Base-by-base conservation (phyloP, 176 grass and related monocot genomes). In the Themeda triandra region DNA sequence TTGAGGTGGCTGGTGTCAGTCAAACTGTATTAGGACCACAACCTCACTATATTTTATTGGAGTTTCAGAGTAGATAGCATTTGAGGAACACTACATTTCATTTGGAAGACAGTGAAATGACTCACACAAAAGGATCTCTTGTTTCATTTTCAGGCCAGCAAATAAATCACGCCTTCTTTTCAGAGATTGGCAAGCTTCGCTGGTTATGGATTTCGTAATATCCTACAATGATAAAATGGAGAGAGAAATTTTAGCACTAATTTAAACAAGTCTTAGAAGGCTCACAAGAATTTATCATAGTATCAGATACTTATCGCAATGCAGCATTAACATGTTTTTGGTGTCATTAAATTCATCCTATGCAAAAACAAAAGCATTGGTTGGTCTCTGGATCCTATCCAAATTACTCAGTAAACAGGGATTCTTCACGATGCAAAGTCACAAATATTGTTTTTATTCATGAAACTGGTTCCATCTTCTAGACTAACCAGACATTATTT, bases 41-140 rank as follows among this genome's bases (percentile, higher is more conserved):
- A 79, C 68, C 46, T 86, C 80, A 84, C 13, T 60, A 7, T 42
- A 49, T 51, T 78, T 35, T 63, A 13, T 63, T 59, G 14, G 21
- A 70, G 71, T 59, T 58, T 48, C 63, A 30, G 41, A 53, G 44
- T 64, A 49, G 56, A 84, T 35, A 79, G 49, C 79, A 79, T 28
- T 53, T 68, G 4, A 83, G 30, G 53, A 59, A 31, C 9, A 54
- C 10, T 83, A 6, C 21, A 24, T 19, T 40, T 67, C 14, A 53
- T 75, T 80, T 60, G 33, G 8, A 35, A 69, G 65, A 28, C 37
- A 78, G 39, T 4, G 6, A 82, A 80, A 60, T 41, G 56, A 86
- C 96, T 96, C 89, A 96, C 93, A 99, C 78, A 99, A 83, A 89
- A 99, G 91, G 83, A 99, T 85, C 82, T 96, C 96, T 88, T 94